Base-by-base conservation (phyloP, 257 asterid genomes). In the Ocimum tenuiflorum region DNA sequence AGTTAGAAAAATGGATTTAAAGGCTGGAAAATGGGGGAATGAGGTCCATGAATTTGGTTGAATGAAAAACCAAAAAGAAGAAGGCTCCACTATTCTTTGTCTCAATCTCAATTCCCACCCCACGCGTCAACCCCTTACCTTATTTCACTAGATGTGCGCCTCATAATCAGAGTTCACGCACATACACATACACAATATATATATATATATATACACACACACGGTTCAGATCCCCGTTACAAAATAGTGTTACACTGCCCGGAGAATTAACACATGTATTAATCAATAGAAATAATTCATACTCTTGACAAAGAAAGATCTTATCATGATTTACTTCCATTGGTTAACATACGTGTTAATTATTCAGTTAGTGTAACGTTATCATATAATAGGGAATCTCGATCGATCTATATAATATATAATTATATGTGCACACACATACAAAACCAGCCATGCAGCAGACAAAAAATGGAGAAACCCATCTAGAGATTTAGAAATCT, bases 371-470 rank as follows among this genome's bases (percentile, higher is more conserved):
- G n/a, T n/a, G n/a, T n/a, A n/a, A n/a, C n/a, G n/a, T n/a, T n/a
- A n/a, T n/a, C n/a, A n/a, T n/a, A n/a, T n/a, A n/a, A n/a, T n/a
- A n/a, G n/a, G n/a, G n/a, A n/a, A n/a, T n/a, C n/a, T n/a, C n/a
- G n/a, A n/a, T n/a, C n/a, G n/a, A n/a, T n/a, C n/a, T n/a, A n/a
- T n/a, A n/a, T n/a, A n/a, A n/a, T n/a, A n/a, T n/a, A n/a, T n/a
- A n/a, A n/a, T n/a, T 5, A 38, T 2, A 2, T 22, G n/a, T 18
- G 15, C 35, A 50, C 35, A 50, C 51, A 66, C 0, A 52, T 3
- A 67, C 18, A 67, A 31, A 20, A 27, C 73, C 60, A 70, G 61
- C 71, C 43, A 56, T 48, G 69, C 68, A 48, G 50, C 68, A 63
- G 69, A 70, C 77, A 60, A 48, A 75, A 63, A 24, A 1, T 13